Evolutionary conservation across 2,329 filamentous ascomycete species (phyloP).

Genomic region (Cladophialophora chaetospira): DNA sequence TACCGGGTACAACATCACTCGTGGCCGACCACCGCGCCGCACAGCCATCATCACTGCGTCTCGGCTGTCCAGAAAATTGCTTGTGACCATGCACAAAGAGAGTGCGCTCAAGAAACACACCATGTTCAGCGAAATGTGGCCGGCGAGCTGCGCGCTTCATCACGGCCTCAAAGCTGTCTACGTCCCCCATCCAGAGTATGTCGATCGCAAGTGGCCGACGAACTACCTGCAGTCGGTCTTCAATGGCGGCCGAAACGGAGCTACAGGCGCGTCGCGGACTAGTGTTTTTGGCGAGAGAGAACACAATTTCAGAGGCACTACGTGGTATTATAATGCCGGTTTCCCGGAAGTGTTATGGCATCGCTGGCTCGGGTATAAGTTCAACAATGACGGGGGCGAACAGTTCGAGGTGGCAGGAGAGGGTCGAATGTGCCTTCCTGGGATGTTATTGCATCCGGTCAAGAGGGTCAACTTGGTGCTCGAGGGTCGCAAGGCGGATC

Average conservation of each 20-base stretch:
- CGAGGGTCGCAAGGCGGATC: constrained; percentile 32
- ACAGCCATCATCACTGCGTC: constrained; percentile 87
- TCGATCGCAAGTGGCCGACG: constrained; percentile 83
- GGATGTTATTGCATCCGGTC: constrained; percentile 85
- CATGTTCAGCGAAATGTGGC: constrained; percentile 97
- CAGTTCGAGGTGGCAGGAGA: constrained; percentile 72
- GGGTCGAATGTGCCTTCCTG: constrained; percentile 86
- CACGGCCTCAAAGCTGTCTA: constrained; percentile 93
- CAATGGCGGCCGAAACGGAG: constrained; percentile 76
- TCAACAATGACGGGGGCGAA: constrained; percentile 77
- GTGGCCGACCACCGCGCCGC: constrained; percentile 67
- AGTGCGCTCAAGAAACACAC: constrained; percentile 82
- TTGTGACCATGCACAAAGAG: constrained; percentile 87
- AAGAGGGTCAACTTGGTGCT: constrained; percentile 67
- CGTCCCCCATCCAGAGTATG: constrained; percentile 83
- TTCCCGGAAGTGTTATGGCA: constrained; percentile 81
- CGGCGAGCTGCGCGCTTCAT: constrained; percentile 80
- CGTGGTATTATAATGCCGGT: constrained; percentile 87
- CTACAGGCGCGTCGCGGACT: constrained; percentile 70
- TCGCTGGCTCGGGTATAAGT: constrained; percentile 80
- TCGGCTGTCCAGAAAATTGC: constrained; percentile 75
- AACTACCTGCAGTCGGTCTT: constrained; percentile 75
- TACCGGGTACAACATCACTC: constrained; percentile 74
- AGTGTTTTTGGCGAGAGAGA: constrained; percentile 81
- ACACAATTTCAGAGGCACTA: constrained; percentile 82